A percentile compares a stretch with the other conserved stretches of the same genome.
Evolutionary conservation across 176 grass and related monocot species (phyloP).

Genomic region (Raddia guianensis): DNA sequence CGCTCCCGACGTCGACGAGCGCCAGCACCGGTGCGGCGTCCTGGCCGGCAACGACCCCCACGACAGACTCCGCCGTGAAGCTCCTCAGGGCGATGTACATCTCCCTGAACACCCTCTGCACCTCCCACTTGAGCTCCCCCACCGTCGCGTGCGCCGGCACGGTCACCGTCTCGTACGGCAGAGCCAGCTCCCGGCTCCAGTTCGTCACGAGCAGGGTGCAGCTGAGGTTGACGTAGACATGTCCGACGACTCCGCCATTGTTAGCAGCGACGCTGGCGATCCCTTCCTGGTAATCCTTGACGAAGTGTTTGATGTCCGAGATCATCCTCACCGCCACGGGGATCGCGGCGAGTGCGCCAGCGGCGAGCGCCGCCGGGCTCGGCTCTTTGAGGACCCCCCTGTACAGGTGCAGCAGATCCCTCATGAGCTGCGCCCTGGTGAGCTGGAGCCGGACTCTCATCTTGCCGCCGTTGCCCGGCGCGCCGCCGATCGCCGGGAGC

Average conservation of each 20-base stretch:
- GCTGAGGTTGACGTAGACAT: slow-evolving; percentile 53
- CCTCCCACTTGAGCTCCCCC: slow-evolving; percentile 75
- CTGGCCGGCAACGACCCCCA: slow-evolving; percentile 31
- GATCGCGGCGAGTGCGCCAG: slow-evolving; percentile 54
- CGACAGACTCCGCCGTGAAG: slow-evolving; percentile 61
- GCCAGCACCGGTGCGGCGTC: slow-evolving; percentile 45
- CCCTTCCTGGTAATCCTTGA: slow-evolving; percentile 68
- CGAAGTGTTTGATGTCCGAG: slow-evolving; percentile 77
- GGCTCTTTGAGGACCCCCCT: slow-evolving; percentile 59
- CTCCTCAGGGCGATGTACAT: slow-evolving; percentile 68
- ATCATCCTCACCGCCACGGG: slow-evolving; percentile 60
- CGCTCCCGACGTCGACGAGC: slow-evolving; percentile 46
- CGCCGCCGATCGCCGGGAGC: slow-evolving; percentile 48
- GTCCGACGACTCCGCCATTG: slow-evolving; percentile 17
- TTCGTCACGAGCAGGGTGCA: slow-evolving; percentile 61
- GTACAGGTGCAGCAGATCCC: slow-evolving; percentile 65
- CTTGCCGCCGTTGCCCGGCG: slow-evolving; percentile 40
- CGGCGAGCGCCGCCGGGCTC: slow-evolving; percentile 42
- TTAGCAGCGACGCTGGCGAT: background rate
- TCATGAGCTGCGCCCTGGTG: slow-evolving; percentile 67
- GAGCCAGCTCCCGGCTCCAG: slow-evolving; percentile 36
- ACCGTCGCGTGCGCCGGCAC: slow-evolving; percentile 71
- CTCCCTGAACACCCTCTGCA: slow-evolving; percentile 68
- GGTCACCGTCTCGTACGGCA: slow-evolving; percentile 63
- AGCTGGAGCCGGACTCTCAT: slow-evolving; percentile 74